These are phyloP conservation scores for Meyerozyma carpophila DNA, from an alignment of 1,139 yeast species.

Conservation along the genomic window DNA sequence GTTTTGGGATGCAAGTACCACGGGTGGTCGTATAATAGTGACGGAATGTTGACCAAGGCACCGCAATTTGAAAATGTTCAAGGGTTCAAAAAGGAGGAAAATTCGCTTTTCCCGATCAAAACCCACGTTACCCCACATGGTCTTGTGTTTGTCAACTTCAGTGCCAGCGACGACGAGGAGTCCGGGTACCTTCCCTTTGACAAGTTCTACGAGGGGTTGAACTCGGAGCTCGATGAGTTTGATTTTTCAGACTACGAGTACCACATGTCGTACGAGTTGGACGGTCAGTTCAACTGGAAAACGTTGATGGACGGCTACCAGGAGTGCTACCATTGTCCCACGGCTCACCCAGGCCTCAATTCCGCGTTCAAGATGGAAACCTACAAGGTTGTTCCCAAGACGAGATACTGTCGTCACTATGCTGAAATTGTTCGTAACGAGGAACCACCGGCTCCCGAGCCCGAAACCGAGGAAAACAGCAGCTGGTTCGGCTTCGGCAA, in stretches of 20 bases:
- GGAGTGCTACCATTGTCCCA: constrained; percentile 64
- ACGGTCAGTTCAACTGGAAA: constrained; percentile 61
- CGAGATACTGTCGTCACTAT: constrained; percentile 55
- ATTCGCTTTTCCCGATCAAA: constrained; percentile 49
- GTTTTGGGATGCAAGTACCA: constrained; percentile 58
- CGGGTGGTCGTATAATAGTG: constrained; percentile 62
- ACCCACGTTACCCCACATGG: constrained; percentile 54
- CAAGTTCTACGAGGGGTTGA: constrained; percentile 47
- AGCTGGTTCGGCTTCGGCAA: constrained; percentile 51
- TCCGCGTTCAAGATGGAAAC: constrained; percentile 59
- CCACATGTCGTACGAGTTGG: constrained; percentile 61
- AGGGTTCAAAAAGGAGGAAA: constrained; percentile 52
- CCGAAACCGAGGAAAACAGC: constrained; percentile 39
- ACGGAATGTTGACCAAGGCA: constrained; percentile 53
- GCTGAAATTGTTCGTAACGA: constrained; percentile 85
- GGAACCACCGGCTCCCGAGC: constrained; percentile 72
- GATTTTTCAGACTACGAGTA: constrained; percentile 58
- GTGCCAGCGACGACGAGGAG: constrained; percentile 23
- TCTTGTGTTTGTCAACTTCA: constrained; percentile 49
- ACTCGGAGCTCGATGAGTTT: constrained; percentile 47
- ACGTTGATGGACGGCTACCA: constrained; percentile 65
- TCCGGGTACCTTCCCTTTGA: constrained; percentile 38
- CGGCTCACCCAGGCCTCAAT: constrained; percentile 58
- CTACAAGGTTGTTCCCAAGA: constrained; percentile 57
- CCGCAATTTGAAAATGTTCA: constrained; percentile 57